A percentile compares a stretch with the other conserved stretches of the same genome.
Evolutionary conservation across 1,139 yeast genomes (phyloP).

Genomic region (Diutina scorzettiae): DNA sequence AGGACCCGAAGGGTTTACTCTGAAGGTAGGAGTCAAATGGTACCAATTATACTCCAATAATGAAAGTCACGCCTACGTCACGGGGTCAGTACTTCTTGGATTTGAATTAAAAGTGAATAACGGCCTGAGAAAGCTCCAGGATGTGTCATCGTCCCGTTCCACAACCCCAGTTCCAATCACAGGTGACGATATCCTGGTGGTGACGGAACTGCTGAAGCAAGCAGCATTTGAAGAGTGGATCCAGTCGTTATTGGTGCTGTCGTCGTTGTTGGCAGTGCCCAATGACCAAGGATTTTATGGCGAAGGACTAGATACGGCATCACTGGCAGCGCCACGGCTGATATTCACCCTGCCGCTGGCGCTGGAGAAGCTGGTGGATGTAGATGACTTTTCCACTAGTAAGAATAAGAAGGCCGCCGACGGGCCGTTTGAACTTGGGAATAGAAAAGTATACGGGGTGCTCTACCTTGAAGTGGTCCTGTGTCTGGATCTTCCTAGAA

Average conservation of each 20-base stretch:
- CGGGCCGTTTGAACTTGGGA: slow-evolving; percentile 19
- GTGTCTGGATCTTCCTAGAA: slow-evolving; percentile 62
- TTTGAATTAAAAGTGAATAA: slow-evolving; percentile 30
- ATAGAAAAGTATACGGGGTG: slow-evolving; percentile 52
- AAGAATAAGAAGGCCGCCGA: neutral
- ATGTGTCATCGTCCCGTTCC: too few relatives aligned
- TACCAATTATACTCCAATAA: slow-evolving; percentile 36
- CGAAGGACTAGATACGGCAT: slow-evolving; percentile 8
- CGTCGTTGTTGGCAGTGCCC: slow-evolving; percentile 14
- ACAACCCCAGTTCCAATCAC: neutral
- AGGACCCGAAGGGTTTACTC: slow-evolving; percentile 11
- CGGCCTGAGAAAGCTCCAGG: neutral
- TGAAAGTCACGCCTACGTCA: slow-evolving; percentile 35
- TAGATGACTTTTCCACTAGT: neutral
- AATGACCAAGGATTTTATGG: slow-evolving; percentile 35
- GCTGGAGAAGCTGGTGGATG: neutral
- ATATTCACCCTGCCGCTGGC: neutral
- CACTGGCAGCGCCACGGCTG: neutral
- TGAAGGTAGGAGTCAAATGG: slow-evolving; percentile 33
- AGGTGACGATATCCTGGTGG: neutral
- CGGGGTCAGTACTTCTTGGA: slow-evolving; percentile 45
- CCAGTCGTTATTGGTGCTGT: slow-evolving; percentile 19
- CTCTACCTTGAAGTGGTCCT: slow-evolving; percentile 64
- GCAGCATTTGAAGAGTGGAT: slow-evolving; percentile 19
- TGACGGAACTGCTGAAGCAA: neutral